Percentiles rank a stretch among this genome's conserved stretches.
Evolutionary conservation across 345 rosid species (phyloP).

Genomic region (Syzygium aqueum): DNA sequence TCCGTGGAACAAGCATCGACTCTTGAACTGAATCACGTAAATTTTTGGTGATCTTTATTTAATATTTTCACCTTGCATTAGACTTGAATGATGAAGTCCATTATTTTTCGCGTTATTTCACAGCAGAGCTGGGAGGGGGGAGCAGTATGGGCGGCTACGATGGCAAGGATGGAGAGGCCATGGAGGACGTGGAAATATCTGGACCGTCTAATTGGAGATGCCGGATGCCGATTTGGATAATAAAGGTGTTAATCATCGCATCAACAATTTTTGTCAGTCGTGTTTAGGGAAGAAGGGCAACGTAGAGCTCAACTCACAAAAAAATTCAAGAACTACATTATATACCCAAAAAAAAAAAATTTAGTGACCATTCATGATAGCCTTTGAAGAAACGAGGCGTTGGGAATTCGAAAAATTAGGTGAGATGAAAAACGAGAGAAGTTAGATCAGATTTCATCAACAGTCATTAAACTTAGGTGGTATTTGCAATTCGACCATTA

Average conservation of each 20-base stretch:
- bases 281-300: background rate
- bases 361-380: background rate
- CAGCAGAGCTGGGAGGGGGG: background rate
- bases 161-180: background rate
- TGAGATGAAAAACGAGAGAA: background rate
- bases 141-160: background rate
- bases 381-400: background rate
- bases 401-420: background rate
- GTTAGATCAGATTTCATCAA: background rate
- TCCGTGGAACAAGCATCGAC: accelerated
- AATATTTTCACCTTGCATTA: background rate
- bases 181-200: background rate
- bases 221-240: background rate
- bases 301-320: background rate
- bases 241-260: background rate
- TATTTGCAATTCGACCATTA: background rate
- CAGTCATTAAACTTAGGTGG: background rate
- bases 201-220: background rate
- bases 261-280: background rate
- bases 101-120: background rate
- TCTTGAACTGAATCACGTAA: too few relatives aligned
- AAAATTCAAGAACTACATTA: background rate
- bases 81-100: too few relatives aligned
- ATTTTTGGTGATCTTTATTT: too few relatives aligned
- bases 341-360: background rate